Conservation (phyloP, 805 yeast species). For the Yueomyces sp. region DNA sequence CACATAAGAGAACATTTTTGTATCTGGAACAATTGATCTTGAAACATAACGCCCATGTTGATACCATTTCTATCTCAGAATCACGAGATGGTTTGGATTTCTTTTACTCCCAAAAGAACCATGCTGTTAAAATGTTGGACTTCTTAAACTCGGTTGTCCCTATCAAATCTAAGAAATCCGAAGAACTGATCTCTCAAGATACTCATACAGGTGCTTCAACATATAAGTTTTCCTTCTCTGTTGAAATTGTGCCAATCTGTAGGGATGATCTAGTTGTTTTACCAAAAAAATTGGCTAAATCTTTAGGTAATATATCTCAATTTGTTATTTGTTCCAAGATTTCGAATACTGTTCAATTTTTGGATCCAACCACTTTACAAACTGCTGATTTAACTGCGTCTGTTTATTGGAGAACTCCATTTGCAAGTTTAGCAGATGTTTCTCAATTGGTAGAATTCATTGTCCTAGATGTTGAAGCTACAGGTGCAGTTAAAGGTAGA, state of each 20-base stretch:
- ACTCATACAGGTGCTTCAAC: conserved; percentile 80
- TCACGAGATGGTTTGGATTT: conserved; percentile 90
- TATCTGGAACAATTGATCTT: conserved; percentile 91
- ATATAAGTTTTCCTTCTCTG: conserved; percentile 83
- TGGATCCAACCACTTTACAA: conserved; percentile 75
- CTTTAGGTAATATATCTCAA: conserved; percentile 71
- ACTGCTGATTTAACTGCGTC: conserved; percentile 58
- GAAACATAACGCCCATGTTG: conserved; percentile 84
- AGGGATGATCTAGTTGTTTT: conserved; percentile 90
- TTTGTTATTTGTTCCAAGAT: conserved; percentile 76
- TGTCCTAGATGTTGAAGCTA: conserved; percentile 87
- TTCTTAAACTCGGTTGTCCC: conserved; percentile 81
- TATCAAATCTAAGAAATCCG: conserved; percentile 66
- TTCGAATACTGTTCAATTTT: conserved; percentile 69
- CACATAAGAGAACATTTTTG: conserved; percentile 91
- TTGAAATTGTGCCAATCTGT: conserved; percentile 92
- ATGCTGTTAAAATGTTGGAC: conserved; percentile 89
- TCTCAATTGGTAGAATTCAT: conserved; percentile 74
- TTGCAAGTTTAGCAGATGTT: conserved; percentile 61
- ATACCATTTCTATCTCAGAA: conserved; percentile 87
- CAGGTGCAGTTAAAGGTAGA: conserved; percentile 67
- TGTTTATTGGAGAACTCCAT: conserved; percentile 74
- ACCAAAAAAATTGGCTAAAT: conserved; percentile 75
- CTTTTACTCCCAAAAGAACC: conserved; percentile 76
- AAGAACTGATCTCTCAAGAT: conserved; percentile 84